Evolutionary conservation across 2,329 filamentous ascomycete genomes (phyloP), one percentile per base, ranked within the genome.

Genomic region (Teratosphaeria viscida): DNA sequence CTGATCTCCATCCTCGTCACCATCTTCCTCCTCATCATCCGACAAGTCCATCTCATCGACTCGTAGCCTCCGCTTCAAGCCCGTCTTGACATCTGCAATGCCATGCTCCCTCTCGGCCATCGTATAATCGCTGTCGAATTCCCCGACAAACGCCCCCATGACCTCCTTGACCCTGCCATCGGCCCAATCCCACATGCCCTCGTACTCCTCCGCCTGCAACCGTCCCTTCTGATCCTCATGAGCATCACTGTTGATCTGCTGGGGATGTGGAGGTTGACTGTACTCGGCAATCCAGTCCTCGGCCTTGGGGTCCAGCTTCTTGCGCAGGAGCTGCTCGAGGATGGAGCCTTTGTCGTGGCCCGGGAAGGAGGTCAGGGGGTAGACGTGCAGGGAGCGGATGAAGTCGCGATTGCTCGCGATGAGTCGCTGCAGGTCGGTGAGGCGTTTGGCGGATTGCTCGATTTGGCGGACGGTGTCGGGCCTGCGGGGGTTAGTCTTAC

Each of bases 251-350:
- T 57, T 58, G 16, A 16, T 49, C 43, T 43, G 43, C 23, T 19
- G 34, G 3, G 56, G 54, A 32, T 59, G 60, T 10, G 10, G 57
- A 52, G 56, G 56, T 32, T 57, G 64, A 14, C 56, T 60, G 35
- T 62, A 60, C 47, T 84, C 77, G 26, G 84, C 82, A 29, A 92
- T 85, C 75, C 87, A 86, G 59, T 85, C 84, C 70, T 92, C 88
- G 19, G 91, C 85, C 27, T 83, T 80, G 0, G 89, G 89, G 65
- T 94, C 90, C 55, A 91, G 81, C 71, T 94, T 94, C 75, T 94
- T 95, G 47, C 90, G 86, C 35, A 95, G 78, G 2, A 95, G 78
- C 66, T 87, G 83, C 29, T 82, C 79, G 1, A 92, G 79, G 3
- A 89, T 79, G 1, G 71, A 75, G 71, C 74, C 71, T 81, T 86